phyloP scores from a whole-genome alignment of 805 yeast genomes.

The Suhomyces xylopsoci region DNA sequence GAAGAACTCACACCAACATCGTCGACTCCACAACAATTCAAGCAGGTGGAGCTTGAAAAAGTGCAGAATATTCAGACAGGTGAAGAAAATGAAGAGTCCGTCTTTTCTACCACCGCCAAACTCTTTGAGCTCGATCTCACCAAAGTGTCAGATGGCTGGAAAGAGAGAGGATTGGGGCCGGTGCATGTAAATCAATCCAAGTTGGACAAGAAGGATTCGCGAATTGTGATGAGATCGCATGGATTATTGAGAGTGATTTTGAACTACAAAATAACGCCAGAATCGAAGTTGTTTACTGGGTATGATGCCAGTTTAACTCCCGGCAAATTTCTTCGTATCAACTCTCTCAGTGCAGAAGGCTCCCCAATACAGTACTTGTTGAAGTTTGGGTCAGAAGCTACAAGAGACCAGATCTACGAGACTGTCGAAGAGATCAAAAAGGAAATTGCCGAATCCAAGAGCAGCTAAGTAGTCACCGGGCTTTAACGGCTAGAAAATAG shows the following conservation, averaged over 20 bases:
- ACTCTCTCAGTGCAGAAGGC: constrained; percentile 58
- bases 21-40: constrained; percentile 36
- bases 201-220: constrained; percentile 41
- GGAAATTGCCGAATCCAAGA: background rate
- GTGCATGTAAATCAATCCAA: constrained; percentile 68
- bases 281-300: constrained; percentile 68
- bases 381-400: constrained; percentile 61
- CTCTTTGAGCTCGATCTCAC: constrained; percentile 71
- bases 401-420: constrained; percentile 57
- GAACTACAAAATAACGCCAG: constrained; percentile 63
- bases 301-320: constrained; percentile 81
- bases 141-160: constrained; percentile 79
- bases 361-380: constrained; percentile 82
- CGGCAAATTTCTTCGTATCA: constrained; percentile 77
- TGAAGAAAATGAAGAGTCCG: constrained; percentile 77
- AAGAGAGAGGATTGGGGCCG: constrained; percentile 88
- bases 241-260: constrained; percentile 80
- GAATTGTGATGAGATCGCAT: constrained; percentile 88
- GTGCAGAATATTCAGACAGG: constrained; percentile 69
- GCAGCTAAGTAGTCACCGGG: background rate
- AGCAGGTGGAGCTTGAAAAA: constrained; percentile 58
- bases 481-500: background rate
- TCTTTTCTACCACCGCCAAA: constrained; percentile 71
- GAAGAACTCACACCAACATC: constrained; percentile 12
- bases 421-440: constrained; percentile 37